Percentiles rank a stretch among this genome's conserved stretches.
These are phyloP conservation scores for Tinospora cordifolia DNA, from an alignment of 164 flowering plant genomes.

Conservation along the genomic window DNA sequence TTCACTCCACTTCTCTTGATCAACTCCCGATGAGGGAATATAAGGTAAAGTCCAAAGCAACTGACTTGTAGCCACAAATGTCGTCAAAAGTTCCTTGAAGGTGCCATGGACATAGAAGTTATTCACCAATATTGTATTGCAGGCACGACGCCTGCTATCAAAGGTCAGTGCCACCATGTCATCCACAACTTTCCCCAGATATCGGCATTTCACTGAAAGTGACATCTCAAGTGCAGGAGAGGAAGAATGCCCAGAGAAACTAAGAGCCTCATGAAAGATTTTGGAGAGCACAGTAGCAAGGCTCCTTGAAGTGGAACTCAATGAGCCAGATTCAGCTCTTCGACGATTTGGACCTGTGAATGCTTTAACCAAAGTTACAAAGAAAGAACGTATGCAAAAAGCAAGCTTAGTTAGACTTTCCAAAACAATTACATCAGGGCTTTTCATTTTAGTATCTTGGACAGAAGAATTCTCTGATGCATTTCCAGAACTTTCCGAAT, in stretches of 20 bases:
- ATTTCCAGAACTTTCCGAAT: constrained; percentile 48
- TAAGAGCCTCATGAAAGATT: constrained; percentile 62
- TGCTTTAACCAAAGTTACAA: constrained; percentile 63
- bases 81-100: constrained; percentile 77
- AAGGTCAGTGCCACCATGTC: constrained; percentile 67
- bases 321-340: constrained; percentile 60
- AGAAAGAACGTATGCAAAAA: constrained; percentile 51
- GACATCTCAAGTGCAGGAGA: constrained; percentile 46
- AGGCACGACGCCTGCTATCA: constrained; percentile 65
- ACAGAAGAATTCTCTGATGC: constrained; percentile 34
- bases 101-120: constrained; percentile 88
- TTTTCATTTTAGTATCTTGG: constrained; percentile 55
- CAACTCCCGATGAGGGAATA: constrained; percentile 34
- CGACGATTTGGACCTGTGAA: constrained; percentile 72
- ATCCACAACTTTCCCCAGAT: constrained; percentile 86
- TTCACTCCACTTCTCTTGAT: constrained; percentile 43
- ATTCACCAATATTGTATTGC: constrained; percentile 66
- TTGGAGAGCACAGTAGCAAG: constrained; percentile 69
- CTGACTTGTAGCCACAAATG: constrained; percentile 94
- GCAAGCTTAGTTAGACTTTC: constrained; percentile 69
- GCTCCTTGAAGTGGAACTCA: constrained; percentile 66
- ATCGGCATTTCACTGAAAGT: constrained; percentile 73
- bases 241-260: constrained; percentile 53
- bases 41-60: constrained; percentile 73
- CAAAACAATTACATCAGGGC: constrained; percentile 49